Evolutionary conservation across 495 filamentous ascomycete species (phyloP).

Genomic region (Tuber magnatum): DNA sequence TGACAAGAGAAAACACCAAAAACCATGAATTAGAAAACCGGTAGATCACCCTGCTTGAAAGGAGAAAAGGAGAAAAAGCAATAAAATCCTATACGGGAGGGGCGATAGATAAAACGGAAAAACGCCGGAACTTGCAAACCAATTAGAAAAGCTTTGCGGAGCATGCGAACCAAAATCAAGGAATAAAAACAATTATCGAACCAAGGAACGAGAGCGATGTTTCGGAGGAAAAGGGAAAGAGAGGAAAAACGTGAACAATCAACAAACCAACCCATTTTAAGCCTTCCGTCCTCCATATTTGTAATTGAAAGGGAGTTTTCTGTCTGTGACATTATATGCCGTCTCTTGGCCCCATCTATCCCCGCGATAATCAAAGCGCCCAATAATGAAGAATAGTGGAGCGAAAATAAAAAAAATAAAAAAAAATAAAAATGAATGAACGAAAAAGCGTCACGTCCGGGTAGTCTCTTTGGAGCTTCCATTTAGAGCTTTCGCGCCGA

Average conservation of each 20-base stretch:
- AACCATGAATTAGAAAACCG: background rate
- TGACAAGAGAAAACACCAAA: background rate
- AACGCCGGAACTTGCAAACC: conserved; percentile 1
- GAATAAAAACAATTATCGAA: background rate
- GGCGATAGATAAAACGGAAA: background rate
- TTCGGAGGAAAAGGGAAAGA: background rate
- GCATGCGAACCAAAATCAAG: background rate
- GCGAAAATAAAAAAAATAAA: conserved; percentile 6
- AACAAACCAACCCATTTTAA: conserved; percentile 2
- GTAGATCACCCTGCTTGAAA: background rate
- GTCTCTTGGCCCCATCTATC: conserved; percentile 11
- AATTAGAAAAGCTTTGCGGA: background rate
- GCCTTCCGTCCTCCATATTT: background rate
- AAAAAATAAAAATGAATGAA: conserved; percentile 10
- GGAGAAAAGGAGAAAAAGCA: background rate
- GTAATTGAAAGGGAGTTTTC: background rate
- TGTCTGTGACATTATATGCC: background rate
- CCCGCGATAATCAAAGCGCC: conserved; percentile 2
- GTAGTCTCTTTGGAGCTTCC: background rate
- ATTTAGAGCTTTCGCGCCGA: conserved; percentile 58
- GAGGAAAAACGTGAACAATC: background rate
- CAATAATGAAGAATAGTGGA: conserved; percentile 9
- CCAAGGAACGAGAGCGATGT: background rate
- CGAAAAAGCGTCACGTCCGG: background rate
- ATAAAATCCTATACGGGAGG: background rate